phyloP scores from a whole-genome alignment of 148 eudicot species.

The Rhododendron ferrugineum region DNA sequence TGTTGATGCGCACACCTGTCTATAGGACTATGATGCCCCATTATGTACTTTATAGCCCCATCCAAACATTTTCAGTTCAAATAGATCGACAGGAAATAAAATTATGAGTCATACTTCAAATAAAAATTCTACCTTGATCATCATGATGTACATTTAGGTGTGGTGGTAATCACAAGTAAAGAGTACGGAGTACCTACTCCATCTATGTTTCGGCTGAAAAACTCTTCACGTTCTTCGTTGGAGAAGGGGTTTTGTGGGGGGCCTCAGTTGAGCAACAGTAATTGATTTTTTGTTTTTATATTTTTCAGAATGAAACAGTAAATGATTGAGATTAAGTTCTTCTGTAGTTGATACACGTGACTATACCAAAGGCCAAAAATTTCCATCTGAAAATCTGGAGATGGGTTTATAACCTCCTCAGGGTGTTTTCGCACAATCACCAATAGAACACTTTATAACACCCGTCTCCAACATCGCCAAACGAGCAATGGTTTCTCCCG shows the following conservation, averaged over 20 bases:
- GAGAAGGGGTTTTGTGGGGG: neutral
- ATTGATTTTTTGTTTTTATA: neutral
- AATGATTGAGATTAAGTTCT: neutral
- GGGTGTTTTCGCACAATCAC: neutral
- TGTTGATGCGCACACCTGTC: neutral
- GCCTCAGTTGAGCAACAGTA: neutral
- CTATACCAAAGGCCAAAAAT: neutral
- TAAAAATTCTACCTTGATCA: neutral
- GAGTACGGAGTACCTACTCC: neutral
- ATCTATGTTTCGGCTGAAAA: neutral
- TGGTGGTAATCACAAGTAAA: neutral
- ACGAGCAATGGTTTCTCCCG: neutral
- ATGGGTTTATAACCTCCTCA: neutral
- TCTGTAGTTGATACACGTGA: neutral
- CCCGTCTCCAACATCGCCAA: neutral
- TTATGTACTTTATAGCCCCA: neutral
- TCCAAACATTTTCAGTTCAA: slow-evolving; percentile 5
- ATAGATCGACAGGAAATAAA: neutral
- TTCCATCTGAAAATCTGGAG: neutral
- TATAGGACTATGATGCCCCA: neutral
- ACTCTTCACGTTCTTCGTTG: neutral
- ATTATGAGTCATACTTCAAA: neutral
- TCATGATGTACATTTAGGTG: neutral
- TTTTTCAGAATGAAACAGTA: neutral
- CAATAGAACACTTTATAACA: neutral